Base-by-base conservation (phyloP, 1,284 basidiomycete genomes). In the Apiotrichum montevideense region DNA sequence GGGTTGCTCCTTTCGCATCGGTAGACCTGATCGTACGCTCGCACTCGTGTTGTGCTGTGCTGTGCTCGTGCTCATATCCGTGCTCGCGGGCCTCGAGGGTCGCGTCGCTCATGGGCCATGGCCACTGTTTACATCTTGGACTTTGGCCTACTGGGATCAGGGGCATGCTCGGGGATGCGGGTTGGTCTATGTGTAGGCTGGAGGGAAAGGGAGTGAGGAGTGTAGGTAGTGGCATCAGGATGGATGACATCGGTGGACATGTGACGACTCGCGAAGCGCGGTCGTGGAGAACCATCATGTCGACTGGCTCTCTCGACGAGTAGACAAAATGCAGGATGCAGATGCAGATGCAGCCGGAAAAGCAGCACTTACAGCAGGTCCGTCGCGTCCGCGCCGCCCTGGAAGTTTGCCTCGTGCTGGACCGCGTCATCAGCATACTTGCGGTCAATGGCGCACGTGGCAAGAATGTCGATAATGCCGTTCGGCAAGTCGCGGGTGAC, bases 391-490 rank as follows among this genome's bases (percentile, higher is more conserved):
- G 51, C 54, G 11, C 57, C 57, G 3, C 62, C 65, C 15, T 66
- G 65, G 45, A 62, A 61, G 10, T 54, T 57, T 14, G 59, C 66
- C 41, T 70, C 64, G 34, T 66, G 63, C 39, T 64, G 63, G 6
- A 72, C 52, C 3, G 70, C 72, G 55, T 72, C 54, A 52, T 73
- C 73, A 48, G 70, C 74, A 64, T 66, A 73, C 51, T 66, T 52
- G 46, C 73, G 57, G 8, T 69, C 66, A 4, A 77, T 62, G 13
- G 67, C 75, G 53, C 73, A 75, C 37, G 57, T 58, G 32, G 65
- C 62, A 50, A 77, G 55, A 2, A 74, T 67, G 33, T 51, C 37
- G 58, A 70, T 64, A 35, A 76, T 56, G 4, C 74, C 73, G 35
- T 62, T 65, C 2, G 64, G 57, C 9, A 52, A 33, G 40, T 61